Evolutionary conservation across 768 basidiomycete genomes (phyloP).

Genomic region (Cubamyces sp.): DNA sequence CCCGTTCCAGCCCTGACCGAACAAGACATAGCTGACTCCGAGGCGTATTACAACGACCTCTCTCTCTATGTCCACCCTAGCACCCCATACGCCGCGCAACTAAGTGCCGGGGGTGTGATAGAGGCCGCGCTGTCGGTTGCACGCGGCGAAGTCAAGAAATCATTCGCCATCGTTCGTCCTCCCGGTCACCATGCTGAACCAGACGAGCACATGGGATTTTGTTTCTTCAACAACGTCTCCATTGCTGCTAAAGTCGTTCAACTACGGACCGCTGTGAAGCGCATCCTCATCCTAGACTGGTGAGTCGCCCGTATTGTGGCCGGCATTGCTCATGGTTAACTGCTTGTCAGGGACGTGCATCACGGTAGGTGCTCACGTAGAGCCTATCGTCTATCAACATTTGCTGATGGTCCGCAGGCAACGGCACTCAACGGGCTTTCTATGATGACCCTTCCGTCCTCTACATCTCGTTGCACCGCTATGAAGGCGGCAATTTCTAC

Average conservation of each 20-base stretch:
- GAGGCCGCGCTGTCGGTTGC: constrained; percentile 90
- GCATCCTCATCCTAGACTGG: constrained; percentile 95
- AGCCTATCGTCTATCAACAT: not conserved
- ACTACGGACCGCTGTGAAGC: constrained; percentile 68
- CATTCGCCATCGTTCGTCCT: constrained; percentile 94
- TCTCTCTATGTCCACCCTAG: constrained; percentile 90
- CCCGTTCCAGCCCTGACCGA: constrained; percentile 63
- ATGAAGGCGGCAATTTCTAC: constrained; percentile 91
- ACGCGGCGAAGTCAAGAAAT: constrained; percentile 75
- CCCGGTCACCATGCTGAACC: constrained; percentile 99
- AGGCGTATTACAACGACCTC: constrained; percentile 84
- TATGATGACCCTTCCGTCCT: constrained; percentile 90
- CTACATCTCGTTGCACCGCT: constrained; percentile 94
- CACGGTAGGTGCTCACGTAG: constrained; percentile 59
- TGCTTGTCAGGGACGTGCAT: constrained; percentile 81
- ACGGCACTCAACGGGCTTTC: constrained; percentile 96
- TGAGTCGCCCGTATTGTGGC: constrained; percentile 43
- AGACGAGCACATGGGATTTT: constrained; percentile 98
- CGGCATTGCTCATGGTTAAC: not conserved
- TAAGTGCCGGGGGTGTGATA: constrained; percentile 95
- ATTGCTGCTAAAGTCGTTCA: constrained; percentile 87
- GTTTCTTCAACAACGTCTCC: constrained; percentile 98
- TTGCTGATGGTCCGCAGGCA: constrained; percentile 55
- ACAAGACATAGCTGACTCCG: constrained; percentile 75
- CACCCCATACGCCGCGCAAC: constrained; percentile 81